Evolutionary conservation across 768 basidiomycete genomes (phyloP), one percentile per base, ranked within the genome.

Genomic region (Boletus subcaerulescens): DNA sequence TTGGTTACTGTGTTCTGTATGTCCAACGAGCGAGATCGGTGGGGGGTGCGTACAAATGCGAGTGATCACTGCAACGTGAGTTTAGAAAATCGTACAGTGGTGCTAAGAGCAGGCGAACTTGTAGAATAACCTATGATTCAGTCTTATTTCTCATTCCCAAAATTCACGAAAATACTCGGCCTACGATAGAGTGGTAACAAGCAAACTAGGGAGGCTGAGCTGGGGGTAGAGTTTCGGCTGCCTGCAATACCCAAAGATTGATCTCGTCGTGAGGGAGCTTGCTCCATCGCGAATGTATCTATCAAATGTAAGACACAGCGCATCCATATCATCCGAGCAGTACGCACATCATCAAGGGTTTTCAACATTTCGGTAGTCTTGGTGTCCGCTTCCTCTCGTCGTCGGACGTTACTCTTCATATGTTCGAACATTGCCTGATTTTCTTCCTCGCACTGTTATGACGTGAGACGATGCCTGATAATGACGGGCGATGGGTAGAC

Each of bases 191-290:
- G 26, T 26, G 26, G 26, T 26, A 29, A 29, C 29, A 29, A 29
- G 8, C 33, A 35, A 14, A n/a, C 35, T 29, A 65, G 7, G 49
- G 49, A 11, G 54, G 56, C 5, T 45, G 75, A 5, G 75, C 58
- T 2, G 77, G 47, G 5, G 67, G 69, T 10, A 71, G 57, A 18
- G 69, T 71, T 60, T 79, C 76, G 3, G 73, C 73, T 0, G 68
- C 60, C 51, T 71, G 65, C 51, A 79, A 53, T 12, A 73, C 64
- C 77, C 77, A 78, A 20, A 73, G 71, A 44, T 80, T 77, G n/a
- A 90, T 80, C 26, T 86, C 81, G n/a, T 87, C 84, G 48, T 77
- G 73, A 2, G 85, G 83, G 9, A 87, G 63, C 26, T 77, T 72
- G 52, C 70, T 67, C 83, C 85, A 89, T 49, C 74, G 75, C 12